phyloP scores from a whole-genome alignment of 148 eudicot species.

The Diospyros kaki region DNA sequence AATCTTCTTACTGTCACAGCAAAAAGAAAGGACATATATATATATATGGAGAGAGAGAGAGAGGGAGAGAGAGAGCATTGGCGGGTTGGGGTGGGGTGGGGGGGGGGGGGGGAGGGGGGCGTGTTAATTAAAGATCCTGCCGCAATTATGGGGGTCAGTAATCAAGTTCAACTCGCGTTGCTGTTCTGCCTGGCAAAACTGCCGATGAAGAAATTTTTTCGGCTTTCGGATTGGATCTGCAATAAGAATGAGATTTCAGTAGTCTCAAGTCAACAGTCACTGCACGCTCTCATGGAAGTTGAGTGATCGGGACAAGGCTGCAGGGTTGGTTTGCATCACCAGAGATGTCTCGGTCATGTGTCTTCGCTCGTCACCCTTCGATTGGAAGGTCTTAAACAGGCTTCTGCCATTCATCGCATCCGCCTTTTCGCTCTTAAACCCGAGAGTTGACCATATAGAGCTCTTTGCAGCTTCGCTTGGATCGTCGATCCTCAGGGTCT shows the following conservation, averaged over 20 bases:
- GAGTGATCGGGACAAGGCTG: constrained; percentile 67
- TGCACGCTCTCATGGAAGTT: constrained; percentile 55
- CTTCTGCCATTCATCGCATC: constrained; percentile 18
- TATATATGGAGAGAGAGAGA: background rate
- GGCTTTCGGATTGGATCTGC: no score
- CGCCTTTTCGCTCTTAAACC: constrained; percentile 31
- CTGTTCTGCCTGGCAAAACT: background rate
- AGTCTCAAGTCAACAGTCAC: background rate
- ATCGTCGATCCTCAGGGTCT: constrained; percentile 41
- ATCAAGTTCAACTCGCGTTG: background rate
- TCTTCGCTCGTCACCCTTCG: constrained; percentile 20
- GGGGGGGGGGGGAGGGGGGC: no score
- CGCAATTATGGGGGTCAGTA: background rate
- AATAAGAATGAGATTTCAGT: no score
- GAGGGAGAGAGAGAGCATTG: no score
- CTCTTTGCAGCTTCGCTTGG: constrained; percentile 41
- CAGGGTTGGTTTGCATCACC: constrained; percentile 71
- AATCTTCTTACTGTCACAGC: background rate
- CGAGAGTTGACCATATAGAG: constrained; percentile 48
- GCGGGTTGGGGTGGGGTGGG: no score
- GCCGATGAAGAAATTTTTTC: background rate
- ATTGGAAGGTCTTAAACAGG: constrained; percentile 31
- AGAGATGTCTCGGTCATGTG: constrained; percentile 19
- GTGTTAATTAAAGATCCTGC: no score
- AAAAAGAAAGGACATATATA: background rate